These are phyloP conservation scores for Bipolaris sorokiniana DNA, from an alignment of 2,329 filamentous ascomycete genomes.

Conservation along the genomic window DNA sequence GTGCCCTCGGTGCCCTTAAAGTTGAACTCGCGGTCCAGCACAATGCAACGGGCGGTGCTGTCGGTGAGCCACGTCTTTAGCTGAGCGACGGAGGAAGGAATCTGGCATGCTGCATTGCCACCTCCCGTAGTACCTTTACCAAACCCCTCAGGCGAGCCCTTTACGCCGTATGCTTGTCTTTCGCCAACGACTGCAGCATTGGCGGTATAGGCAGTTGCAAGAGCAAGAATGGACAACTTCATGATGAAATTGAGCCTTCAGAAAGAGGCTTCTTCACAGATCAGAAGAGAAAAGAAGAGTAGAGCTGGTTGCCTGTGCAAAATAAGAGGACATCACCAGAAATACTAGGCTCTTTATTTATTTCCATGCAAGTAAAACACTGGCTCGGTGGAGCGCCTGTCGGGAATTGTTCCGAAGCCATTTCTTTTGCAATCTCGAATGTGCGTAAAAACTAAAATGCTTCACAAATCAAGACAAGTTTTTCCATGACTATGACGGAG, in stretches of 20 bases:
- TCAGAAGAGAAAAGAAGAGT: background rate
- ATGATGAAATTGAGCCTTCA: background rate
- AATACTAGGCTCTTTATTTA: background rate
- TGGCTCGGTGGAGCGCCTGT: background rate
- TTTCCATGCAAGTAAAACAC: background rate
- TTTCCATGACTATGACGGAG: conserved; percentile 6
- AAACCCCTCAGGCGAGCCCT: conserved; percentile 35
- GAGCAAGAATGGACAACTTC: conserved; percentile 16
- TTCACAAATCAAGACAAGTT: background rate
- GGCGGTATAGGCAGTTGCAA: conserved; percentile 14
- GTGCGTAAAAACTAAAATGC: background rate
- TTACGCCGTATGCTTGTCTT: conserved; percentile 26
- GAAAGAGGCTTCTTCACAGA: background rate
- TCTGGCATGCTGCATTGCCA: conserved; percentile 19
- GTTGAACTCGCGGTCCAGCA: conserved; percentile 62
- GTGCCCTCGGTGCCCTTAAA: conserved; percentile 64
- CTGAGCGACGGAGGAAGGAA: conserved; percentile 51
- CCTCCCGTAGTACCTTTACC: conserved; percentile 35
- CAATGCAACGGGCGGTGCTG: conserved; percentile 61
- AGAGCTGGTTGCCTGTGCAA: too few species aligned
- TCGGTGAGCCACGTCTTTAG: conserved; percentile 66
- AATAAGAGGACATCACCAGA: background rate
- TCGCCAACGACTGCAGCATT: conserved; percentile 26
- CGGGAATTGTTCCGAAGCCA: background rate
- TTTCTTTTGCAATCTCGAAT: background rate